Evolutionary conservation across 352 stramenopile genomes (phyloP).

Genomic region (Phytopythium chamaehyphon): DNA sequence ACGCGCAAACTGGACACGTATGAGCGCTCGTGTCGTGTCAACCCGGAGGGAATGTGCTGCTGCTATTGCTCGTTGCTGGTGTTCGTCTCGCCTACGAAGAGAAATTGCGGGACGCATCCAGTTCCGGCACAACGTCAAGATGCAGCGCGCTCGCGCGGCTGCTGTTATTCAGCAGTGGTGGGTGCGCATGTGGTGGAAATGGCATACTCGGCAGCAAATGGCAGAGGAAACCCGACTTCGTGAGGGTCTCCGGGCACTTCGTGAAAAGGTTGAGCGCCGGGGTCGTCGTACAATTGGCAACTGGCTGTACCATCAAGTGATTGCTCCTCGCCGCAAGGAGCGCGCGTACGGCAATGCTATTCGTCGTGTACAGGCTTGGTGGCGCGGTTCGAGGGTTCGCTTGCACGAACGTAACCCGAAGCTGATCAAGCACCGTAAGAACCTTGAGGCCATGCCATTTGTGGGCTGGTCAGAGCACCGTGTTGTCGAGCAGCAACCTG

Average conservation of each 20-base stretch:
- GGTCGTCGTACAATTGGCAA: constrained; percentile 16
- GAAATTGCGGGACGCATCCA: constrained; percentile 21
- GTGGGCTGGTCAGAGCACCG: constrained; percentile 13
- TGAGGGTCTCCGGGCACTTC: constrained; percentile 19
- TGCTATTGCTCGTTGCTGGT: constrained; percentile 33
- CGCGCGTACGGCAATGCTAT: constrained; percentile 11
- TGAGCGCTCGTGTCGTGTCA: constrained; percentile 21
- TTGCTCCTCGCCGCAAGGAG: constrained; percentile 21
- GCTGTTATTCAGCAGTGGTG: constrained; percentile 40
- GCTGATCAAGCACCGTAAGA: constrained; percentile 50
- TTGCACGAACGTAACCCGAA: constrained; percentile 33
- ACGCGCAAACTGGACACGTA: constrained; percentile 26
- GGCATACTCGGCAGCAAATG: constrained; percentile 19
- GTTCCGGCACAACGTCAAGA: constrained; percentile 8
- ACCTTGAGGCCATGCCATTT: constrained; percentile 48
- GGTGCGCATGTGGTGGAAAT: constrained; percentile 31
- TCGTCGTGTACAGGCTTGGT: constrained; percentile 57
- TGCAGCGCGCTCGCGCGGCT: constrained; percentile 11
- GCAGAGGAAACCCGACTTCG: constrained; percentile 20
- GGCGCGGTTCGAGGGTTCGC: constrained; percentile 59
- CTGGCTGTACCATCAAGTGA: constrained; percentile 23
- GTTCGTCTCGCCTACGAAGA: constrained; percentile 17
- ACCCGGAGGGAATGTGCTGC: constrained; percentile 19
- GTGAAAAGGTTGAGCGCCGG: constrained; percentile 9
- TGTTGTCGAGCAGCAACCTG: background rate